These are phyloP conservation scores for Cutaneotrichosporon sp. DNA, from an alignment of 1,284 basidiomycete species.

Conservation along the genomic window DNA sequence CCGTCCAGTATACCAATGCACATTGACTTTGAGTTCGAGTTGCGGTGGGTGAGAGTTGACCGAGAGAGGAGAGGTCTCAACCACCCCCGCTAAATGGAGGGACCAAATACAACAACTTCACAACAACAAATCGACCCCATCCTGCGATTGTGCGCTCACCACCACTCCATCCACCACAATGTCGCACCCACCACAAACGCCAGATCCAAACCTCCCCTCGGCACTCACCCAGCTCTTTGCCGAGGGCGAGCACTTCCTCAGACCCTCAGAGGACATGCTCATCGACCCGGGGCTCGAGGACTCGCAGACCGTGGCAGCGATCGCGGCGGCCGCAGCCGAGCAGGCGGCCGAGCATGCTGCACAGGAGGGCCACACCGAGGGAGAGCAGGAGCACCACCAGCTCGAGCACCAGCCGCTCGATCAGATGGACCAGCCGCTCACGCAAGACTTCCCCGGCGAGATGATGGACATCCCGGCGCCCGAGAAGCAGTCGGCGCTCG, in stretches of 20 bases:
- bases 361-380: neutral
- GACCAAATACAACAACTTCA: neutral
- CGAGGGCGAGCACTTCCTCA: conserved; percentile 22
- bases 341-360: neutral
- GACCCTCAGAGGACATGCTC: conserved; percentile 14
- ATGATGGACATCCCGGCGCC: neutral
- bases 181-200: conserved; percentile 16
- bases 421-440: too few relatives aligned
- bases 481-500: conserved; percentile 6
- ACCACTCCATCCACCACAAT: conserved; percentile 10
- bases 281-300: conserved; percentile 15
- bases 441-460: neutral
- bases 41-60: too few relatives aligned
- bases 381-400: neutral
- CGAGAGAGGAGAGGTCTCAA: too few relatives aligned
- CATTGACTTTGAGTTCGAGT: neutral
- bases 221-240: conserved; percentile 22
- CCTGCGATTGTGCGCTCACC: neutral
- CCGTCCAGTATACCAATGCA: neutral
- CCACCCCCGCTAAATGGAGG: neutral
- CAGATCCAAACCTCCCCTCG: conserved; percentile 17
- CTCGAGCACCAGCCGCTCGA: neutral
- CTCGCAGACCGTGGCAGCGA: neutral
- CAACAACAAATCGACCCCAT: neutral
- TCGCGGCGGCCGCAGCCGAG: conserved; percentile 7